Evolutionary conservation across 75 land plant species (phyloP), one percentile per base, ranked within the genome.

Genomic region (Isoetes taiwanensis): DNA sequence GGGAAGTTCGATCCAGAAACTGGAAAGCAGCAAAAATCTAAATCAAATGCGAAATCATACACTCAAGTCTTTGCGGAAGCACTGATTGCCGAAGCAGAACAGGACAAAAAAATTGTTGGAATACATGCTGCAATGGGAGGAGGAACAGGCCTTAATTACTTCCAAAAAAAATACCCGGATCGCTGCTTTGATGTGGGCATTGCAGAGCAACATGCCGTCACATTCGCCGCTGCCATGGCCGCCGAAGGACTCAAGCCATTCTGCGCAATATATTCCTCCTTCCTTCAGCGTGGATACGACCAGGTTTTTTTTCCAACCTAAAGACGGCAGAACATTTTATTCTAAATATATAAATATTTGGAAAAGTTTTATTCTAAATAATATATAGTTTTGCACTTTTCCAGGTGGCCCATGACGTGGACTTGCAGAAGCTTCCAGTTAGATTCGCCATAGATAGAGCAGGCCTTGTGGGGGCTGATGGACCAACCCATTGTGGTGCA

Each of bases 1-100:
- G 37, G 61, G 20, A 84, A 81, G 64, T 84, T 84, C 71, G 89
- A 84, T 65, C 89, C 85, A 5, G 85, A 78, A 0, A 26, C 73
- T 2, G 73, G 73, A 2, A 71, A 71, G 37, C 73, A 71, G 29
- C 30, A 48, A 26, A 64, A 71, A 50, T 4, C 41, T 1, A 57
- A 54, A 25, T 27, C 56, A 2, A 23, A 54, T 0, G 58, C 61
- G 14, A 24, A 30, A 28, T 16, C 68, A 25, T 71, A 71, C 61
- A 71, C 68, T 10, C 52, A 56, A n/a, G 64, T 58, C 37, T 71
- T 71, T 41, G 73, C 72, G 4, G 62, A 71, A 17, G 25, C 73
- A 3, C 37, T 71, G 38, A 63, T 71, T 3, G 73, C 73, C 20
- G 73, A 71, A 29, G 73, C 73, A 0, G 41, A 59, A 41, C 17